phyloP scores from a whole-genome alignment of 2,329 filamentous ascomycete genomes.

The Arthrobotrys musiformis region DNA sequence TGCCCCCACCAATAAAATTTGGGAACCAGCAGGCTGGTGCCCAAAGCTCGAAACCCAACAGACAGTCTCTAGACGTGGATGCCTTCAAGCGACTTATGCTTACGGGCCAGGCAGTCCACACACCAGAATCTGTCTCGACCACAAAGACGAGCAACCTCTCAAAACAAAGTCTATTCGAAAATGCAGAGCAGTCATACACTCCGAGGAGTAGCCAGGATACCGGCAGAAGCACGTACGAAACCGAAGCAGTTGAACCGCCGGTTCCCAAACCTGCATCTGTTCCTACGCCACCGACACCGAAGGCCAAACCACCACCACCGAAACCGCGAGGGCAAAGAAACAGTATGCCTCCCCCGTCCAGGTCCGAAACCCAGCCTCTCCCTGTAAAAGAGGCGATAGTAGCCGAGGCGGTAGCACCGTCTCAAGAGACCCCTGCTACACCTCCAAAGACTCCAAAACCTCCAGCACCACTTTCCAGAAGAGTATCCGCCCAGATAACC shows the following conservation, averaged over 20 bases:
- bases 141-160: slow-evolving; percentile 59
- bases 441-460: slow-evolving; percentile 44
- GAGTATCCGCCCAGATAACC: slow-evolving; percentile 27
- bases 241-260: slow-evolving; percentile 28
- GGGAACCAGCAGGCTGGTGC: slow-evolving; percentile 59
- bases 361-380: slow-evolving; percentile 20
- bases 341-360: slow-evolving; percentile 42
- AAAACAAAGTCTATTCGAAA: slow-evolving; percentile 37
- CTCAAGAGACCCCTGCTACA: slow-evolving; percentile 25
- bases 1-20: slow-evolving; percentile 57
- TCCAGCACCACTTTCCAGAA: slow-evolving; percentile 47
- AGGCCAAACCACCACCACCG: slow-evolving; percentile 50
- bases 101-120: slow-evolving; percentile 70
- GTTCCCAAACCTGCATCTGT: background rate
- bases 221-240: slow-evolving; percentile 12
- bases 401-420: background rate
- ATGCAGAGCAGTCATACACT: slow-evolving; percentile 28
- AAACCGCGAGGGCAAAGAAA: slow-evolving; percentile 50
- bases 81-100: slow-evolving; percentile 80
- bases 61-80: slow-evolving; percentile 75
- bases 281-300: slow-evolving; percentile 14
- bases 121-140: slow-evolving; percentile 62
- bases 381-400: slow-evolving; percentile 11
- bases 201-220: slow-evolving; percentile 49
- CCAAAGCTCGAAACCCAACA: slow-evolving; percentile 60